phyloP scores from a whole-genome alignment of 495 filamentous ascomycete genomes.

The Usnea hakonensis region DNA sequence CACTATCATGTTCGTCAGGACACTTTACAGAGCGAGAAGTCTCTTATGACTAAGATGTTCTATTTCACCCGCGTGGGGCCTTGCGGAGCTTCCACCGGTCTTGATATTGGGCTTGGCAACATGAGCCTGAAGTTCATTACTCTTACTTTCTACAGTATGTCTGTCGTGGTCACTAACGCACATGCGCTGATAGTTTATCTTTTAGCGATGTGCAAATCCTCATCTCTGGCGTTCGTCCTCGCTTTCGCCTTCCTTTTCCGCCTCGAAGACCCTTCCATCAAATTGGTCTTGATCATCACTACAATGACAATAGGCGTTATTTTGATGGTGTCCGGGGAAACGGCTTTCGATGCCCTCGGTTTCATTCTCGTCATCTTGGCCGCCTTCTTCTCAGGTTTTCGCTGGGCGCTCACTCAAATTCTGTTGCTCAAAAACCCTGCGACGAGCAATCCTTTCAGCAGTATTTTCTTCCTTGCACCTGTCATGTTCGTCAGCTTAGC shows the following conservation, averaged over 20 bases:
- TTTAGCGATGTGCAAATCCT: slow-evolving; percentile 97
- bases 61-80: slow-evolving; percentile 89
- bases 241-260: slow-evolving; percentile 93
- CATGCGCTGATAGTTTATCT: neutral
- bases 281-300: slow-evolving; percentile 75
- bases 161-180: neutral
- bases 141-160: slow-evolving; percentile 89
- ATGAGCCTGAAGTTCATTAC: slow-evolving; percentile 92
- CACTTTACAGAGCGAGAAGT: slow-evolving; percentile 48
- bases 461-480: slow-evolving; percentile 92
- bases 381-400: slow-evolving; percentile 92
- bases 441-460: slow-evolving; percentile 92
- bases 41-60: slow-evolving; percentile 84
- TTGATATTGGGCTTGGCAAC: slow-evolving; percentile 96
- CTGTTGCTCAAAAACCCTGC: slow-evolving; percentile 89
- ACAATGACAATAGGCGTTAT: slow-evolving; percentile 93
- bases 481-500: slow-evolving; percentile 88
- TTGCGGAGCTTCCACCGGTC: slow-evolving; percentile 84
- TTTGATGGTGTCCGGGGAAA: slow-evolving; percentile 98
- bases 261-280: slow-evolving; percentile 79
- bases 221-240: slow-evolving; percentile 87
- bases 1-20: slow-evolving; percentile 41
- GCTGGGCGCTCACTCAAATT: slow-evolving; percentile 95
- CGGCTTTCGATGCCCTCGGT: slow-evolving; percentile 80
- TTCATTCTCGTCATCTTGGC: slow-evolving; percentile 89